phyloP scores from a whole-genome alignment of 345 rosid species.

The Lepidium africanum region DNA sequence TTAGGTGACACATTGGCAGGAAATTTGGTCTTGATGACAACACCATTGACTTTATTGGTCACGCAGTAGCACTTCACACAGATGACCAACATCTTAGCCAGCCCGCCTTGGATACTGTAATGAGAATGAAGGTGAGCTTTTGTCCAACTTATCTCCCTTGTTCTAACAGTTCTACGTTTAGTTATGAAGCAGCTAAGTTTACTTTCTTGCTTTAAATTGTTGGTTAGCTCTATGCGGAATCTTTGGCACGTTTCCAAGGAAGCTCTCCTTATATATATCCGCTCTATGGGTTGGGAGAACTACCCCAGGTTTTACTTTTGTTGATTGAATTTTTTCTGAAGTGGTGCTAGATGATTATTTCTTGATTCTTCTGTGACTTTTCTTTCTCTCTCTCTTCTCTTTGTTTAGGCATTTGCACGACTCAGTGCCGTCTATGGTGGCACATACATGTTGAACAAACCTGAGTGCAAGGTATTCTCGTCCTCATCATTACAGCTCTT shows the following conservation, averaged over 20 bases:
- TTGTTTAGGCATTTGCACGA: slow-evolving; percentile 79
- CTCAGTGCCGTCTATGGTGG: slow-evolving; percentile 96
- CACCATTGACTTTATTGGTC: slow-evolving; percentile 84
- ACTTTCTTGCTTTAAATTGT: slow-evolving; percentile 16
- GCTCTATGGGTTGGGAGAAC: slow-evolving; percentile 82
- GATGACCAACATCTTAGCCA: slow-evolving; percentile 70
- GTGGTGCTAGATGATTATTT: not conserved
- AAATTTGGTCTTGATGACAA: slow-evolving; percentile 90
- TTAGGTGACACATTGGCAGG: slow-evolving; percentile 26
- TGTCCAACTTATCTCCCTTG: not conserved
- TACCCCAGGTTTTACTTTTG: slow-evolving; percentile 65
- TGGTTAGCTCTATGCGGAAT: slow-evolving; percentile 80
- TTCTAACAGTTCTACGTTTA: not conserved
- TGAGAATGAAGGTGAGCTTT: slow-evolving; percentile 68
- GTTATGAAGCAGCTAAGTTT: not conserved
- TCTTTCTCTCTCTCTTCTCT: slow-evolving; percentile 2
- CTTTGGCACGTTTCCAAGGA: slow-evolving; percentile 87
- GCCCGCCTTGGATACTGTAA: slow-evolving; percentile 71
- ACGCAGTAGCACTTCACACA: slow-evolving; percentile 81
- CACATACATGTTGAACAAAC: slow-evolving; percentile 94
- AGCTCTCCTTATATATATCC: slow-evolving; percentile 94
- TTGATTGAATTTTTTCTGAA: not conserved
- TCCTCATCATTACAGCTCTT: not conserved
- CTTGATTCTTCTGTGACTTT: not conserved
- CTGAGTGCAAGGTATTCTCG: slow-evolving; percentile 70